Conservation (phyloP, 441 rosid species). For the Syzygium malaccense region DNA sequence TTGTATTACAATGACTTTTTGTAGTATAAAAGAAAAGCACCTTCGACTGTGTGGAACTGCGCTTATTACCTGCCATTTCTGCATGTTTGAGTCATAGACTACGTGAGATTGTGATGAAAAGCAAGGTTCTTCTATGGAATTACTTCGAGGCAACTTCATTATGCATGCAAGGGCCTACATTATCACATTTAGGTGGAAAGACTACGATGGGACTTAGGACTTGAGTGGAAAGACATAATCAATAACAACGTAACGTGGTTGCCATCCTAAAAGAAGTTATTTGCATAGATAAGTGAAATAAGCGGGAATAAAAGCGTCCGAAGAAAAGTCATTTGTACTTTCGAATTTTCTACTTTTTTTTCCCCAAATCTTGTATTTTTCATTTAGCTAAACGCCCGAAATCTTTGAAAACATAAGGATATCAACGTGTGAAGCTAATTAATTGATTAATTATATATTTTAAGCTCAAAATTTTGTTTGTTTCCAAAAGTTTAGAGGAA, state of each 20-base stretch:
- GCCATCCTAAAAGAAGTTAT: background rate
- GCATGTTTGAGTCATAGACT: background rate
- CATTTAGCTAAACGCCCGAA: background rate
- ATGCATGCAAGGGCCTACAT: background rate
- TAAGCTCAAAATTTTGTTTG: background rate
- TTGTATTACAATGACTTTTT: background rate
- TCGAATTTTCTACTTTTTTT: background rate
- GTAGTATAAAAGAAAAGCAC: background rate
- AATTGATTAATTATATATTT: background rate
- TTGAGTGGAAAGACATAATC: background rate
- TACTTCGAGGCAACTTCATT: background rate
- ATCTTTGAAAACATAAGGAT: background rate
- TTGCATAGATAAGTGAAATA: background rate
- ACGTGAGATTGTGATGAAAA: background rate
- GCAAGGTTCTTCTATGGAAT: background rate
- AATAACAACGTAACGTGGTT: background rate
- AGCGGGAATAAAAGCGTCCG: background rate
- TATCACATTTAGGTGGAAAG: background rate
- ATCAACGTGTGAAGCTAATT: background rate
- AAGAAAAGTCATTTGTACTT: background rate
- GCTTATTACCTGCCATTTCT: background rate
- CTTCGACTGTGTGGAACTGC: background rate
- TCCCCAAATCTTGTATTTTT: background rate
- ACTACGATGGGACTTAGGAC: background rate
- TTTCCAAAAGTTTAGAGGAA: background rate